Evolutionary conservation across 805 yeast genomes (phyloP).

Genomic region (Lipomyces chichibuensis): DNA sequence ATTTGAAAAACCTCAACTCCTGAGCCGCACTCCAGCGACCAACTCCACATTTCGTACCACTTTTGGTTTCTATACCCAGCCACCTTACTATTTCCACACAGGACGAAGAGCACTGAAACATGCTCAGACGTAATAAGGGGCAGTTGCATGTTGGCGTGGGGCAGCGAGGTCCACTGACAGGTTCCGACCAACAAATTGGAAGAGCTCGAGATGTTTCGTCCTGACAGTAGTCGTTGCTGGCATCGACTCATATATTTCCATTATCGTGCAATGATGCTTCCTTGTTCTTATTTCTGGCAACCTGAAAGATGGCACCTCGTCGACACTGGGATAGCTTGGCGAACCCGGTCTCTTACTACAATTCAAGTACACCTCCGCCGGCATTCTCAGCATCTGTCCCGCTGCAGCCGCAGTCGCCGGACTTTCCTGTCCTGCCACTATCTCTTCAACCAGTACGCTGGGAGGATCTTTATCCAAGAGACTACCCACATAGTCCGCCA

Average conservation of each 20-base stretch:
- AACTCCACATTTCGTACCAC: background rate
- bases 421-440: background rate
- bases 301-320: constrained; percentile 1
- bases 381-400: background rate
- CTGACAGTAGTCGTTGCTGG: background rate
- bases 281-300: background rate
- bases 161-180: background rate
- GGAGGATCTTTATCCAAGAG: constrained; percentile 33
- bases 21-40: background rate
- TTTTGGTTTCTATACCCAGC: background rate
- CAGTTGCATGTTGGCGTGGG: background rate
- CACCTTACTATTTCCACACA: background rate
- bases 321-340: constrained; percentile 13
- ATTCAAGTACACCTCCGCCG: constrained; percentile 4
- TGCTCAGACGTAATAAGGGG: background rate
- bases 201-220: background rate
- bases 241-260: background rate
- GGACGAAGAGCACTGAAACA: background rate
- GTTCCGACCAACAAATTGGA: background rate
- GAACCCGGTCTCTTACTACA: background rate
- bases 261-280: background rate
- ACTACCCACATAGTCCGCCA: constrained; percentile 21
- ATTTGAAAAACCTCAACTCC: background rate
- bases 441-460: constrained; percentile 23
- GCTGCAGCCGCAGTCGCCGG: background rate